Evolutionary conservation across 73 alveolate genomes (phyloP).

Genomic region (Symbiodinium pilosum): DNA sequence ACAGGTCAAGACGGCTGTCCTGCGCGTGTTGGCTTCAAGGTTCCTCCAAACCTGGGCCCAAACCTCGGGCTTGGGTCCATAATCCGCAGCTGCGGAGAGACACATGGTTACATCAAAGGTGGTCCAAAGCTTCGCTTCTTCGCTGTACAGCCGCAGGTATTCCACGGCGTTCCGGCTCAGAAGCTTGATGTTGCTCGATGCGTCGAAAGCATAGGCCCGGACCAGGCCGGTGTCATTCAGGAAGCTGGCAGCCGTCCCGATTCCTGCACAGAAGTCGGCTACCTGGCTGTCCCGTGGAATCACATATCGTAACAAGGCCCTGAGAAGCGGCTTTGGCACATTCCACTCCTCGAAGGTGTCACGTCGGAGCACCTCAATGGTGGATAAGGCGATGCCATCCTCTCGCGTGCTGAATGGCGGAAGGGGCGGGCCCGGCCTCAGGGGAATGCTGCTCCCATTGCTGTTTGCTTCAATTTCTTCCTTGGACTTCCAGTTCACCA

Average conservation of each 20-base stretch:
- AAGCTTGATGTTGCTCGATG: constrained; percentile 79
- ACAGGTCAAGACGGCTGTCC: constrained; percentile 51
- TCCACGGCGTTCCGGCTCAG: constrained; percentile 68
- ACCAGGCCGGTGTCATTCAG: constrained; percentile 88
- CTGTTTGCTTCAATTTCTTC: constrained; percentile 48
- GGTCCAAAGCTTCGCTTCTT: constrained; percentile 47
- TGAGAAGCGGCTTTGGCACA: constrained; percentile 67
- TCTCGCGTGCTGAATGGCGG: constrained; percentile 41
- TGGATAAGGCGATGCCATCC: constrained; percentile 63
- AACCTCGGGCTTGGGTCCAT: constrained; percentile 17
- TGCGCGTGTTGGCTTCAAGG: constrained; percentile 50
- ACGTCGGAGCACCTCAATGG: constrained; percentile 85
- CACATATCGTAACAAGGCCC: constrained; percentile 71
- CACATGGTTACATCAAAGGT: constrained; percentile 85
- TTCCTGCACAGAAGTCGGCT: constrained; percentile 78
- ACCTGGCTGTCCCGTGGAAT: constrained; percentile 71
- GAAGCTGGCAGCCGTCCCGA: constrained; percentile 40
- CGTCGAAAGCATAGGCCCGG: constrained; percentile 84
- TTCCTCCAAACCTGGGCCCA: constrained; percentile 61
- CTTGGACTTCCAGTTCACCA: constrained; percentile 79
- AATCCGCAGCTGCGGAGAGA: constrained; percentile 5
- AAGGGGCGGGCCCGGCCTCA: constrained; percentile 77
- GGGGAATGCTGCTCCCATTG: constrained; percentile 17
- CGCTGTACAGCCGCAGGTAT: constrained; percentile 36
- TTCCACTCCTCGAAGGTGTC: constrained; percentile 93